phyloP scores from a whole-genome alignment of 2,329 filamentous ascomycete species.

The Gliomastix tumulicola region DNA sequence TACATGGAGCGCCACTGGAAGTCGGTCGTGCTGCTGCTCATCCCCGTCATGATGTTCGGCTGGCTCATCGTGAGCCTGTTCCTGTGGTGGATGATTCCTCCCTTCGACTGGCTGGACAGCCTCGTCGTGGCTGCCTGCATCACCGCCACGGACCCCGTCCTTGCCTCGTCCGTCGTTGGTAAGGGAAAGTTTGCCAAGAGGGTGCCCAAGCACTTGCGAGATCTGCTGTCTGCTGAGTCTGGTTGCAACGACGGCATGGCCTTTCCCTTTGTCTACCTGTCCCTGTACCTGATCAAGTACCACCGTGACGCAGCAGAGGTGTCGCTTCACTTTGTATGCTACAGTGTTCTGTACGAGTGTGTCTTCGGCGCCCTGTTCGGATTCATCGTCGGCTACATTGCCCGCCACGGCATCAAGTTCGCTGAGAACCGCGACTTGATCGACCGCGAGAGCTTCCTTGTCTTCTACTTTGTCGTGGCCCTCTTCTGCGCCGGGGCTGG shows the following conservation, averaged over 20 bases:
- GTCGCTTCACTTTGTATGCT: conserved; percentile 79
- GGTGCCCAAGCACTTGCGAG: conserved; percentile 93
- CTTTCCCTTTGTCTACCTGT: conserved; percentile 93
- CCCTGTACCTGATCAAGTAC: conserved; percentile 83
- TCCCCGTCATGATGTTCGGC: conserved; percentile 96
- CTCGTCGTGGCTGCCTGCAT: conserved; percentile 86
- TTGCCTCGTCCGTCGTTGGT: conserved; percentile 95
- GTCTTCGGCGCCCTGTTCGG: conserved; percentile 87
- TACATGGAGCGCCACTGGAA: conserved; percentile 99
- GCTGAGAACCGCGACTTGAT: conserved; percentile 82
- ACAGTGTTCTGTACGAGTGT: conserved; percentile 91
- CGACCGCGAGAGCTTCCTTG: conserved; percentile 92
- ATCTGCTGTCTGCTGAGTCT: conserved; percentile 90
- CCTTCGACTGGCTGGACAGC: conserved; percentile 82
- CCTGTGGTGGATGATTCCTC: conserved; percentile 81
- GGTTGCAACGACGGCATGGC: conserved; percentile 99
- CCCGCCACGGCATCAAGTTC: conserved; percentile 81
- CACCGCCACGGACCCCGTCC: conserved; percentile 91
- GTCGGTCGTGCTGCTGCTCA: conserved; percentile 78
- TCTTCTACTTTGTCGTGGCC: conserved; percentile 96
- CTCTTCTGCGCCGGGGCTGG: conserved; percentile 94
- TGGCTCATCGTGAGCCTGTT: conserved; percentile 91
- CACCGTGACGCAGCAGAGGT: conserved; percentile 61
- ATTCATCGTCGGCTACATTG: conserved; percentile 80
- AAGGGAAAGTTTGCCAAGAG: conserved; percentile 98